Base-by-base conservation (phyloP, 2,329 filamentous ascomycete genomes). In the Beauveria sp. region DNA sequence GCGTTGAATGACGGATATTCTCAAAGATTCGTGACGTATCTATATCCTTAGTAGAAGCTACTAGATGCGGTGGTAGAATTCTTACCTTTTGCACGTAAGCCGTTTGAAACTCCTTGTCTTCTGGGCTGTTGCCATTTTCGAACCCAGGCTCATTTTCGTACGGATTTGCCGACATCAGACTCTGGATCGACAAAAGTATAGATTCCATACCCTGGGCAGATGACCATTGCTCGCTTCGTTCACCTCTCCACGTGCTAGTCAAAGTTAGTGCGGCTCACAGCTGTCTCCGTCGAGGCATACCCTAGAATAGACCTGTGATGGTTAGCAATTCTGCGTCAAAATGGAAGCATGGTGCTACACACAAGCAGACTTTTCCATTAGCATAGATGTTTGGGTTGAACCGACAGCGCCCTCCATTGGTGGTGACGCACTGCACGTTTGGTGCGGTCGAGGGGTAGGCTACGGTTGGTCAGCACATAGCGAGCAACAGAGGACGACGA, bases 381-480 rank as follows among this genome's bases (percentile, higher is more conserved):
- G 92, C 82, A 72, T 99, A 99, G 64, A 99, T 96, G 71, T 99
- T 99, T 3, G 95, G 95, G 70, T 97, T 97, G 79, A 98, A 98
- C 8, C 95, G 87, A 71, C 88, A 92, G 63, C 88, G 82, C 12
- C 93, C 93, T n/a, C 82, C 80, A 71, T 98, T 97, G 1, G 93
- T 99, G 0, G 95, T 98, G 48, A 87, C 82, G 28, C 89, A 88
- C 26, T 80, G 84, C 28, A 88, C 85, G 16, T 68, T 65, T 2
- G 86, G 86, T 0, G 85, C 82, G 67, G 85, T 87, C 54, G 83
- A 79, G 6, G 95, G 95, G 70, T 99, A 99, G 3, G 96, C 92
- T 91, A 68, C 38, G 64, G n/a, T 50, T 43, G 6, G 60, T 57
- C 24, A 62, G 38, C 9, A 50, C 24, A 58, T 8, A 4, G 45